These are phyloP conservation scores for Acacia acuminata DNA, from an alignment of 306 rosid species.

Conservation along the genomic window DNA sequence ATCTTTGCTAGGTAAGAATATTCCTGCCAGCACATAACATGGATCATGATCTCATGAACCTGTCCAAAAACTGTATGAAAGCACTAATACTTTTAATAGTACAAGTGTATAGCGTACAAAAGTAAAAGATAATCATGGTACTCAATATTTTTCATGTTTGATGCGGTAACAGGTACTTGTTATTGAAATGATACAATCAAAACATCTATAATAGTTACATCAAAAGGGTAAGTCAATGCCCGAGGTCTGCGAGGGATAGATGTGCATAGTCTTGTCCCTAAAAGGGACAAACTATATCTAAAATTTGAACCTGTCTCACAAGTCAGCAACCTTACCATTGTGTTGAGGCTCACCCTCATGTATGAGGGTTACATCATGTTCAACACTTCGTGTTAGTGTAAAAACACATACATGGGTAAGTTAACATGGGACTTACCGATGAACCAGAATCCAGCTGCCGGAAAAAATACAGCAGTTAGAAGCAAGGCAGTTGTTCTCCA, in stretches of 20 bases:
- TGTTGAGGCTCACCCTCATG: too few species aligned
- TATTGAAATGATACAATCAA: not conserved
- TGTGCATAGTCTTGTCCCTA: too few species aligned
- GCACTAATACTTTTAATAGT: not conserved
- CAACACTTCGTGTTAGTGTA: not conserved
- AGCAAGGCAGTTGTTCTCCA: slow-evolving; percentile 82
- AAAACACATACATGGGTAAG: not conserved
- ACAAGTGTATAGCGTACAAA: not conserved
- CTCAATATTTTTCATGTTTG: not conserved
- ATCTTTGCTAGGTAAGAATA: slow-evolving; percentile 60
- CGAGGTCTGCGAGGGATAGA: too few species aligned
- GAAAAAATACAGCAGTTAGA: slow-evolving; percentile 71
- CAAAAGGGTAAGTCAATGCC: not conserved
- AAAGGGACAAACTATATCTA: too few species aligned
- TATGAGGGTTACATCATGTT: not conserved
- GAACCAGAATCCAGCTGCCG: slow-evolving; percentile 81
- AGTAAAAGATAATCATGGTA: not conserved
- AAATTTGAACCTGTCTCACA: too few species aligned
- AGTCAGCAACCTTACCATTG: too few species aligned
- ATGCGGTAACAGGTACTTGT: not conserved
- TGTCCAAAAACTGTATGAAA: not conserved
- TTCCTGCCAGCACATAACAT: slow-evolving; percentile 46
- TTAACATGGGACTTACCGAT: slow-evolving; percentile 48
- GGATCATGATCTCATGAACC: not conserved
- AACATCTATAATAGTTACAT: not conserved